Evolutionary conservation across 1,139 yeast species (phyloP), one percentile per base, ranked within the genome.

Genomic region (Debaryomycetaceae sp.): DNA sequence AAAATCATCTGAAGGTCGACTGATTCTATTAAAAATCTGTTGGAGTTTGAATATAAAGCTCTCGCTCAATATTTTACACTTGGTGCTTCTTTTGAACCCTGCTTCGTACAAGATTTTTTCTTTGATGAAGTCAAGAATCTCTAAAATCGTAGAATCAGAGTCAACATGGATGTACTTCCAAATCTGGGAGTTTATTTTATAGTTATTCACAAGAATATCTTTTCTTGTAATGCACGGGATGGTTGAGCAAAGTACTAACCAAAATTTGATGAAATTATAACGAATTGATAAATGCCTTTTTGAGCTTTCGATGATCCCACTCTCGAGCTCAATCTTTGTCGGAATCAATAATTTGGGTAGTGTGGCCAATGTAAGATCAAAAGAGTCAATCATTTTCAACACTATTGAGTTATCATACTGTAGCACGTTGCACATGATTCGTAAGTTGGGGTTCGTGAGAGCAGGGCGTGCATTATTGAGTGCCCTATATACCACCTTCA

Each of bases 41-140:
- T 80, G 78, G 34, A 87, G 55, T 46, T 81, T 81, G 34, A 76
- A 74, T 52, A 90, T 61, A 29, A 85, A 80, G 72, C 87, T 80
- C 56, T 91, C 98, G 55, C 87, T 89, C 56, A 91, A 78, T 17
- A 90, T 76, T 51, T 81, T 81, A 53, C 89, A 78, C 59, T 90
- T 91, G 1, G 90, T 78, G 46, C 84, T 70, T 55, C 83, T 84
- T 51, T 81, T 79, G 57, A 83, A 85, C 13, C 78, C 70, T 1
- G 71, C 59, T 53, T 91, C 97, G 31, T 65, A 61, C 36, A 89
- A 59, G 2, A 91, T 74, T 31, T 69, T 68, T 1, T 66, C 56
- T 13, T 72, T 78, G 44, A 89, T 65, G 33, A 81, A 73, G 0
- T 64, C 59, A 3, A 89, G 48, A 0, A 84, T 68, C 24, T 58